These are phyloP conservation scores for Aspergillus candidus DNA, from an alignment of 2,329 filamentous ascomycete genomes.

Conservation along the genomic window DNA sequence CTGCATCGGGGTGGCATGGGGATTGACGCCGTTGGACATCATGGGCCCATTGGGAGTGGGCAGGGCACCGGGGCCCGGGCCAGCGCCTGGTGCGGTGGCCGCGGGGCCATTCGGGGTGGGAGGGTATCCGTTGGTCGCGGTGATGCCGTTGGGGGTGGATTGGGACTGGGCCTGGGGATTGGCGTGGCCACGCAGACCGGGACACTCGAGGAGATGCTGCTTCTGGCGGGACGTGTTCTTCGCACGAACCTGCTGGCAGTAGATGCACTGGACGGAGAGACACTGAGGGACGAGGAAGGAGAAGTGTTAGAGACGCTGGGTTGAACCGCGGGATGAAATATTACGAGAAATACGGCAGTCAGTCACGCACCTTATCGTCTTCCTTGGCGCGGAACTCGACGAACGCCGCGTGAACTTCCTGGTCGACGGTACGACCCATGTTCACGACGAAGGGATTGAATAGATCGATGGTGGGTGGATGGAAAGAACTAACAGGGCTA, in stretches of 20 bases:
- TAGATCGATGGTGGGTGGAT: conserved; percentile 19
- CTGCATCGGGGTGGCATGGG: conserved; percentile 40
- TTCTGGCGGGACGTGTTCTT: conserved; percentile 50
- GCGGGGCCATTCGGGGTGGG: conserved; percentile 36
- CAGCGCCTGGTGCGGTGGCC: conserved; percentile 27
- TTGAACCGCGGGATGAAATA: conserved; percentile 30
- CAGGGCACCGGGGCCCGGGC: conserved; percentile 29
- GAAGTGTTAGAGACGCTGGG: conserved; percentile 32
- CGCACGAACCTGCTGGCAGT: conserved; percentile 48
- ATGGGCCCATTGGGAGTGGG: conserved; percentile 38
- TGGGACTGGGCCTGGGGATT: conserved; percentile 39
- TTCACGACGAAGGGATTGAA: conserved; percentile 22
- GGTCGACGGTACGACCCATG: conserved; percentile 49
- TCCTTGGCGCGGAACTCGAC: conserved; percentile 51
- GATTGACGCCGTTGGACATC: conserved; percentile 41
- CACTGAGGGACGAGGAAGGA: conserved; percentile 32
- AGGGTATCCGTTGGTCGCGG: conserved; percentile 38
- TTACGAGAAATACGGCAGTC: conserved; percentile 34
- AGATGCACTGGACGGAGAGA: conserved; percentile 49
- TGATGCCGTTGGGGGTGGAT: conserved; percentile 37
- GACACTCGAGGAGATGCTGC: conserved; percentile 47
- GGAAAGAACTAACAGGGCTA: conserved; percentile 3
- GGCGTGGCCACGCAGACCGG: conserved; percentile 42
- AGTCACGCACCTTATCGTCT: conserved; percentile 44
- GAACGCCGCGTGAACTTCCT: conserved; percentile 48